Base-by-base conservation (phyloP, 345 rosid genomes). In the Boechera stricta region DNA sequence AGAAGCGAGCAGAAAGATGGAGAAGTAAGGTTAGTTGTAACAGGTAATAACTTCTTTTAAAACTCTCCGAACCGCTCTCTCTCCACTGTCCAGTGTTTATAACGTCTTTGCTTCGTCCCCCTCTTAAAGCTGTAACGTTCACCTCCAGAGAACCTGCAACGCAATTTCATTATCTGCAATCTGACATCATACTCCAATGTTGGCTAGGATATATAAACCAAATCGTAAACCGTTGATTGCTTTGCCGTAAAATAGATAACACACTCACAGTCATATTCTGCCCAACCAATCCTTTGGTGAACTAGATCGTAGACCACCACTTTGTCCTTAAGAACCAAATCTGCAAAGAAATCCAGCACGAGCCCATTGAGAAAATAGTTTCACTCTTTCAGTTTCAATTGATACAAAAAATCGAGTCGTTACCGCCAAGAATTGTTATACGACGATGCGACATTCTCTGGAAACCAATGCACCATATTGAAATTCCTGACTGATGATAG, bases 401-500 rank as follows among this genome's bases (percentile, higher is more conserved):
- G 49, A 49, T 49, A 67, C 44, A 2, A 59, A 15, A 24, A 18
- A 2, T 29, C 13, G 8, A 69, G 38, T 63, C 0, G 0, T 64
- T 87, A 95, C 99, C 99, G 75, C 99, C 99, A 74, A 95, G 83
- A 48, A 95, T 95, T 58, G 97, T 95, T 67, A 90, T 80, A 16
- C 73, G 82, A 71, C 91, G 93, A 74, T 90, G 90, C 11, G 80
- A 77, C 76, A 84, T 79, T 73, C 87, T 87, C 68, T 84, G 88
- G 73, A 92, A 86, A 76, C 99, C 99, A 44, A 95, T 85, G 87
- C 99, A 95, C 99, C 99, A 95, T 54, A 84, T 78, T 24, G 87
- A 82, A 77, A 86, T 80, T 64, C 87, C 90, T 28, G 85, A 88
- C 99, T 94, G 85, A 47, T 77, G 72, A 31, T 41, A 38, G 36